Percentiles rank a stretch among this genome's conserved stretches.
Conservation (phyloP, 192 early-diverging fungal genomes). For the Mortierella claussenii region DNA sequence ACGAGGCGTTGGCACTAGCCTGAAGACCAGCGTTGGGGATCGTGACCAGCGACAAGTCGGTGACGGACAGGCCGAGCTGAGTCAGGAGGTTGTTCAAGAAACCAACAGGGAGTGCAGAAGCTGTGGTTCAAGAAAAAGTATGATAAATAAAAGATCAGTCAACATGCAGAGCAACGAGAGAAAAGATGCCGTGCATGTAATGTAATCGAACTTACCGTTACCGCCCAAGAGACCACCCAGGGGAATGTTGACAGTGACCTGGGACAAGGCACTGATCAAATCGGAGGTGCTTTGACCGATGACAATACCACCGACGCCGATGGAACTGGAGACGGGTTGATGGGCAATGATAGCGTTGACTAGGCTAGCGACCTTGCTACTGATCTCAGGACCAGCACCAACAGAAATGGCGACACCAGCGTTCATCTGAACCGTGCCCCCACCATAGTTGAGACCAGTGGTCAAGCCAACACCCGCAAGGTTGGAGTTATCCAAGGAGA, state of each 20-base stretch:
- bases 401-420: slow-evolving; percentile 29
- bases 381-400: slow-evolving; percentile 34
- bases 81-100: slow-evolving; percentile 20
- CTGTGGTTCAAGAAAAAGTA: background rate
- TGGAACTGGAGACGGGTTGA: slow-evolving; percentile 31
- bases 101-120: slow-evolving; percentile 23
- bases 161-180: no score
- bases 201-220: slow-evolving; percentile 29
- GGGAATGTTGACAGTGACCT: slow-evolving; percentile 27
- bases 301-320: slow-evolving; percentile 39
- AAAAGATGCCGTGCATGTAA: no score
- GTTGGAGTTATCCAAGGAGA: slow-evolving; percentile 28
- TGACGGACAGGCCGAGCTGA: slow-evolving; percentile 33
- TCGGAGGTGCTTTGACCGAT: slow-evolving; percentile 30
- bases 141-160: background rate
- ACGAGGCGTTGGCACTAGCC: slow-evolving; percentile 28
- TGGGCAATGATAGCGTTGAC: slow-evolving; percentile 46
- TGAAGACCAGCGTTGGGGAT: slow-evolving; percentile 49
- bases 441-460: slow-evolving; percentile 35
- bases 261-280: slow-evolving; percentile 37
- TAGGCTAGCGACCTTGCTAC: slow-evolving; percentile 34
- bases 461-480: slow-evolving; percentile 39
- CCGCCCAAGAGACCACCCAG: slow-evolving; percentile 34
- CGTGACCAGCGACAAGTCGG: slow-evolving; percentile 39
- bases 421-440: slow-evolving; percentile 37